These are phyloP conservation scores for Hydrangea macrophylla DNA, from an alignment of 148 eudicot species.

Conservation along the genomic window DNA sequence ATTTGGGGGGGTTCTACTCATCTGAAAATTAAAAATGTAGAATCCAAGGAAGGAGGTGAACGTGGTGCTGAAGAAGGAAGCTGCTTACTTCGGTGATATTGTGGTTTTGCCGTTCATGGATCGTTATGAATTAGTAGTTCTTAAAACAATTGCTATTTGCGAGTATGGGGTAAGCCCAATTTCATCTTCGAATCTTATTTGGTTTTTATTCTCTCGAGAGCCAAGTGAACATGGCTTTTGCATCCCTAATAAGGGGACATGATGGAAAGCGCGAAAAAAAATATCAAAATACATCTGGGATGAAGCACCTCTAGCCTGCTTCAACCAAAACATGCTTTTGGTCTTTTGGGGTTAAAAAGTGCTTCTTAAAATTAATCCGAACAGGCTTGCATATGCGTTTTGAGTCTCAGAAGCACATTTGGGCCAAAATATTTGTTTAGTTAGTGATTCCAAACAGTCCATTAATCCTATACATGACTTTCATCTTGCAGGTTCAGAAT, in stretches of 20 bases:
- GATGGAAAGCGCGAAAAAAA: too few species aligned
- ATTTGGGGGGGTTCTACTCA: background rate
- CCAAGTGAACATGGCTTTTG: too few species aligned
- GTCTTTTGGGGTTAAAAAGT: too few species aligned
- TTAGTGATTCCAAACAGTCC: background rate
- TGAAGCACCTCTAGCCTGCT: too few species aligned
- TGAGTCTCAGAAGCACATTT: too few species aligned
- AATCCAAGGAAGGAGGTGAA: slow-evolving; percentile 74
- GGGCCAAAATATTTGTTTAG: background rate
- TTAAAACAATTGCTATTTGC: slow-evolving; percentile 78
- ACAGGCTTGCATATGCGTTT: too few species aligned
- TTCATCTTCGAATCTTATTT: slow-evolving; percentile 8
- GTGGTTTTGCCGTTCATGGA: slow-evolving; percentile 74
- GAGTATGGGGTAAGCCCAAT: slow-evolving; percentile 63
- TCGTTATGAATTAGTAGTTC: slow-evolving; percentile 91
- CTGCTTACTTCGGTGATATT: slow-evolving; percentile 77
- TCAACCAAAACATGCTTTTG: too few species aligned
- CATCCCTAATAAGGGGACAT: too few species aligned
- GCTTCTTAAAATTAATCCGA: too few species aligned
- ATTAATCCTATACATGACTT: background rate
- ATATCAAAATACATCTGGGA: too few species aligned
- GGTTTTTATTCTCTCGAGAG: background rate
- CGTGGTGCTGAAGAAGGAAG: slow-evolving; percentile 67
- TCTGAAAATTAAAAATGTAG: slow-evolving; percentile 32
- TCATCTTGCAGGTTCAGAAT: slow-evolving; percentile 57